These are phyloP conservation scores for Sutorius australiensis DNA, from an alignment of 768 basidiomycete genomes.

Conservation along the genomic window DNA sequence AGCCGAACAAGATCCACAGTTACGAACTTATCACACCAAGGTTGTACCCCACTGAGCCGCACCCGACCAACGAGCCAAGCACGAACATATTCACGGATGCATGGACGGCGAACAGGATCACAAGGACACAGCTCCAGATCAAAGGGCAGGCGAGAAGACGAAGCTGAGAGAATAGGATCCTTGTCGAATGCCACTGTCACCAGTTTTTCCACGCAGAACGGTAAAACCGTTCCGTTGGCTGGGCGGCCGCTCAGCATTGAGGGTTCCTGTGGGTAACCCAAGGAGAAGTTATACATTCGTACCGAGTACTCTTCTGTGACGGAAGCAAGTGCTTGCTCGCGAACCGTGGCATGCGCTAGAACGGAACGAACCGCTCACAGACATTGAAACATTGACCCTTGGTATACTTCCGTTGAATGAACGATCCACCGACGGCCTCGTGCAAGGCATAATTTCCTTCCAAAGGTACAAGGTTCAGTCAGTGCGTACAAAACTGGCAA, in stretches of 20 bases:
- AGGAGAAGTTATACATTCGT: slow-evolving; percentile 6
- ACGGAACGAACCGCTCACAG: slow-evolving; percentile 4
- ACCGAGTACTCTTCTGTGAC: slow-evolving; percentile 1
- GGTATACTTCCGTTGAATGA: slow-evolving; percentile 2
- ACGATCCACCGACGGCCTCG: not conserved
- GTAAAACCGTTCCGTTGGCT: not conserved
- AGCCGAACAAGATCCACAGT: not conserved
- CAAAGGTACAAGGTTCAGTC: slow-evolving; percentile 6
- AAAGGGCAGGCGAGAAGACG: not conserved
- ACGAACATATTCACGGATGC: not conserved
- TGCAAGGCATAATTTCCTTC: not conserved
- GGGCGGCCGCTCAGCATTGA: not conserved
- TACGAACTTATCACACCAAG: not conserved
- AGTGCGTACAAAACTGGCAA: slow-evolving; percentile 5
- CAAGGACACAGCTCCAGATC: slow-evolving; percentile 1
- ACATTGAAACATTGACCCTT: not conserved
- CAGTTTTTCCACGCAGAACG: not conserved
- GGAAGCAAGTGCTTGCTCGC: slow-evolving; percentile 2
- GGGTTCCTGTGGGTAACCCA: slow-evolving; percentile 10
- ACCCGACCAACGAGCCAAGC: not conserved
- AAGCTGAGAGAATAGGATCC: not conserved
- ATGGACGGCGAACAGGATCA: not conserved
- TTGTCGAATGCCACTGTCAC: not conserved
- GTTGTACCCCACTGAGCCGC: not conserved
- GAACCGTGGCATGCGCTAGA: not conserved